These are phyloP conservation scores for Lagenidium sp. DNA, from an alignment of 352 stramenopile species.

Conservation along the genomic window DNA sequence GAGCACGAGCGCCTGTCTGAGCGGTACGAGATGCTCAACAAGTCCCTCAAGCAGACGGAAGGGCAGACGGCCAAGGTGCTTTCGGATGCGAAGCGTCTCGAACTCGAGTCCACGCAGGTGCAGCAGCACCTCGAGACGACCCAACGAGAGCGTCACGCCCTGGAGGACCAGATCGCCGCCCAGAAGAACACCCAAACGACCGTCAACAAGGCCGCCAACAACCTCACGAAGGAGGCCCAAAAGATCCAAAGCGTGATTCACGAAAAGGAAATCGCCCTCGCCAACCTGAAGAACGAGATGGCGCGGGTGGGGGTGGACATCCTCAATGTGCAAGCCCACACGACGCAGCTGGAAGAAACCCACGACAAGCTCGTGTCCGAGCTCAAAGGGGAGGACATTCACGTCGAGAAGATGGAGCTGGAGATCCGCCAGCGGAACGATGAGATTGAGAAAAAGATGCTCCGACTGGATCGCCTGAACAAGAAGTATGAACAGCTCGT, in stretches of 20 bases:
- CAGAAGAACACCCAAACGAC: constrained; percentile 86
- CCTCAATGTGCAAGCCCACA: constrained; percentile 89
- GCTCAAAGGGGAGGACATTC: constrained; percentile 82
- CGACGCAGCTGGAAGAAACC: constrained; percentile 77
- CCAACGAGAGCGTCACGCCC: constrained; percentile 79
- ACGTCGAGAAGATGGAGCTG: constrained; percentile 88
- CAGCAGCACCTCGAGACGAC: constrained; percentile 74
- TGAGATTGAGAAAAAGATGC: constrained; percentile 96
- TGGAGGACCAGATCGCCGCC: constrained; percentile 79
- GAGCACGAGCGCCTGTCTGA: constrained; percentile 76
- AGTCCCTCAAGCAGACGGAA: constrained; percentile 85
- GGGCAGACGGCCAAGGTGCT: constrained; percentile 61
- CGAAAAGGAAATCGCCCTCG: constrained; percentile 86
- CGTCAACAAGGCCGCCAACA: constrained; percentile 87
- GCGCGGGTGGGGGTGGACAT: constrained; percentile 87
- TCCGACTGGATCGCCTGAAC: constrained; percentile 89
- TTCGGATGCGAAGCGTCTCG: constrained; percentile 55
- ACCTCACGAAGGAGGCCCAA: constrained; percentile 80
- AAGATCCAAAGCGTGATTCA: constrained; percentile 65
- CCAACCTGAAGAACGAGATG: constrained; percentile 90
- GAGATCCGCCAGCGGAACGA: constrained; percentile 93
- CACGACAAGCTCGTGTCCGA: constrained; percentile 70
- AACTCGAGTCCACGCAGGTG: constrained; percentile 56
- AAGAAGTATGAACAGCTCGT: constrained; percentile 92
- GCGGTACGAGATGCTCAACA: constrained; percentile 79